These are phyloP conservation scores for Spiraea crenata DNA, from an alignment of 331 rosid genomes.

Conservation along the genomic window DNA sequence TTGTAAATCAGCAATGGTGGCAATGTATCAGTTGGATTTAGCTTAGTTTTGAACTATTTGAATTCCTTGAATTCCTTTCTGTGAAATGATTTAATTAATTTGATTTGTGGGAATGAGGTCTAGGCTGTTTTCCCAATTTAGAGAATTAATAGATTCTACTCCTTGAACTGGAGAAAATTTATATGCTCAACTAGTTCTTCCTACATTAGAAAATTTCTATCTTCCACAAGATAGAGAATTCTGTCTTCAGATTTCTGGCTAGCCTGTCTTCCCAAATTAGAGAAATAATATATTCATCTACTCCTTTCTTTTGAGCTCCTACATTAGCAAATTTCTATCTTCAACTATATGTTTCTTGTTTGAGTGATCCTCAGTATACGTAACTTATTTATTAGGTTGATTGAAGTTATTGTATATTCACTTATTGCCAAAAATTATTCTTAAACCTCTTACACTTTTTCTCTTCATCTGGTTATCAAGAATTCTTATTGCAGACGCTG, in stretches of 20 bases:
- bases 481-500: not conserved
- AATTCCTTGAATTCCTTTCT: not conserved
- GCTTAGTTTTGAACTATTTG: not conserved
- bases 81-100: not conserved
- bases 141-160: no score
- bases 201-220: no score
- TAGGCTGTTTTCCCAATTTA: not conserved
- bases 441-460: not conserved
- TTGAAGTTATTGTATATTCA: not conserved
- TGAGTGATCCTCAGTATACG: not conserved
- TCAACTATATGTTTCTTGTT: no score
- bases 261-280: no score
- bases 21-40: not conserved
- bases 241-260: no score
- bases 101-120: not conserved
- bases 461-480: not conserved
- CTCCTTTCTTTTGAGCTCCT: no score
- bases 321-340: no score
- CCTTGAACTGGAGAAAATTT: not conserved
- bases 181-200: no score
- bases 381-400: not conserved
- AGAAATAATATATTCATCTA: no score
- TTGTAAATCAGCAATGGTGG: not conserved
- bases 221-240: no score
- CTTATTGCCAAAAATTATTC: not conserved